Percentiles rank a stretch among this genome's conserved stretches.
Conservation (phyloP, 2,329 filamentous ascomycete species). For the Penicillium sp. region DNA sequence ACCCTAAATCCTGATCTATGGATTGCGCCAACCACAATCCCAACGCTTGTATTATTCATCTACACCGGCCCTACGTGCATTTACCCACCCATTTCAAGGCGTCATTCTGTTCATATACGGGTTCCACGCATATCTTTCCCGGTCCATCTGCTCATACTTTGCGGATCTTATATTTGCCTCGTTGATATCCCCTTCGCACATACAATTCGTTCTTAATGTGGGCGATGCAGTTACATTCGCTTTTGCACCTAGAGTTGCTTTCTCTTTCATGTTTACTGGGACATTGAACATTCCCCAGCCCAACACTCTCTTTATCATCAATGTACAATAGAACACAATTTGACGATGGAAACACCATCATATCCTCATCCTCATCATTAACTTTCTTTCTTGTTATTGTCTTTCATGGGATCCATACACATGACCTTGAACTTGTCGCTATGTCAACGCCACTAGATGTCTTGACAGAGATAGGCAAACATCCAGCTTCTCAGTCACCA, state of each 20-base stretch:
- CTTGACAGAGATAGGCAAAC: background rate
- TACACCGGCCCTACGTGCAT: background rate
- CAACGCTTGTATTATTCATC: background rate
- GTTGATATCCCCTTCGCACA: conserved; percentile 16
- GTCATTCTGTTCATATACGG: conserved; percentile 7
- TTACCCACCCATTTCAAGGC: background rate
- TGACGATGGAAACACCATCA: background rate
- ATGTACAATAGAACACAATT: conserved; percentile 1
- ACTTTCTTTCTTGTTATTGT: background rate
- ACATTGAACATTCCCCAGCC: background rate
- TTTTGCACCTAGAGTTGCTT: conserved; percentile 12
- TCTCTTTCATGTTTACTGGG: background rate
- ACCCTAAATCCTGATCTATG: background rate
- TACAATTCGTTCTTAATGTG: conserved; percentile 8
- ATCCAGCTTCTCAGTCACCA: conserved; percentile 48
- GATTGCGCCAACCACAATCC: background rate
- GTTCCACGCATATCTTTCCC: background rate
- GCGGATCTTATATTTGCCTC: background rate
- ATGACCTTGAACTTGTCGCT: conserved; percentile 47
- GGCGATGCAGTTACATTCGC: conserved; percentile 1
- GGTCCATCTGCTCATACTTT: background rate
- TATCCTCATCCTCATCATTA: background rate
- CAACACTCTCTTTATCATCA: background rate
- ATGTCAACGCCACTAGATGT: background rate
- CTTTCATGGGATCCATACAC: conserved; percentile 40